phyloP scores from a whole-genome alignment of 257 asterid genomes.

The Penstemon barbatus region DNA sequence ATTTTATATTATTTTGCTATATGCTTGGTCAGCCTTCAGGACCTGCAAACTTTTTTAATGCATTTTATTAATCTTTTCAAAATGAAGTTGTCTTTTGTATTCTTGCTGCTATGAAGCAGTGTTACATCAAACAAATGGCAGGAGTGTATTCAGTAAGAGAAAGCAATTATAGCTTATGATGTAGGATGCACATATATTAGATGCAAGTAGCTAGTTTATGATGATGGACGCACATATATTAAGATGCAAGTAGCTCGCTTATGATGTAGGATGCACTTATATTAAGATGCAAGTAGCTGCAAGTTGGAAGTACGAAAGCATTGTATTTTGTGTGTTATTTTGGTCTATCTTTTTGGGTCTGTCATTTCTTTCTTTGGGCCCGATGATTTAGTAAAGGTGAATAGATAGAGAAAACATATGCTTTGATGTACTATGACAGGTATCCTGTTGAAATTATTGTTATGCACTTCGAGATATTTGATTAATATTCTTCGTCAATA shows the following conservation, averaged over 20 bases:
- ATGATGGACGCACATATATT: constrained; percentile 5
- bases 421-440: constrained; percentile 9
- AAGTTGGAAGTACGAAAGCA: not conserved
- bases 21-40: not conserved
- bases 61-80: not conserved
- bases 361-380: constrained; percentile 4
- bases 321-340: constrained; percentile 12
- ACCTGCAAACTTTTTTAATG: not conserved
- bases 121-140: not conserved
- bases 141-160: not conserved
- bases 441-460: constrained; percentile 13
- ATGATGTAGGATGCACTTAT: constrained; percentile 3
- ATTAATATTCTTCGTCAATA: constrained; percentile 18
- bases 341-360: constrained; percentile 3
- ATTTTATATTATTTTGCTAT: no score
- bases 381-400: not conserved
- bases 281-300: constrained; percentile 1
- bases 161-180: constrained; percentile 1
- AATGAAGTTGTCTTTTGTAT: not conserved
- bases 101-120: constrained; percentile 18
- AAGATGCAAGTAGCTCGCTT: constrained; percentile 1
- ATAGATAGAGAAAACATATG: not conserved
- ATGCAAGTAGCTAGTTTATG: not conserved
- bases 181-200: constrained; percentile 12
- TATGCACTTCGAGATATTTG: constrained; percentile 22